Conservation (phyloP, 495 filamentous ascomycete genomes). For the Tuber microsphaerosporum region DNA sequence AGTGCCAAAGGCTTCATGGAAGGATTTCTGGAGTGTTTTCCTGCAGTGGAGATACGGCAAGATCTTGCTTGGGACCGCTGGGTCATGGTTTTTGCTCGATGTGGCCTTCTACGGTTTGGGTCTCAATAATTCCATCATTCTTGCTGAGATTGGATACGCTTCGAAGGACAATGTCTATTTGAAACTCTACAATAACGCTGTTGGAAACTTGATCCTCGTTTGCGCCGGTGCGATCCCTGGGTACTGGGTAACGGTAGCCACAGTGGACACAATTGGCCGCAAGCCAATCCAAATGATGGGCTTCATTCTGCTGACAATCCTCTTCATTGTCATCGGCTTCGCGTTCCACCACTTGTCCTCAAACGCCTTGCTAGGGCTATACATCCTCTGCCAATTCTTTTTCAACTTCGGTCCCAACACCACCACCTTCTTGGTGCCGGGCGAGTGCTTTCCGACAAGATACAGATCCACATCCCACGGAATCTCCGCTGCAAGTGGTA, state of each 20-base stretch:
- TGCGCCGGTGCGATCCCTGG: constrained; percentile 71
- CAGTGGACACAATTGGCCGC: constrained; percentile 66
- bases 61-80: constrained; percentile 67
- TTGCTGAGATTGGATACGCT: constrained; percentile 59
- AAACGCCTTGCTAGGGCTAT: constrained; percentile 59
- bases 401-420: constrained; percentile 86
- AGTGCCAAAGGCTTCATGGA: constrained; percentile 58
- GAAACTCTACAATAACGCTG: constrained; percentile 59
- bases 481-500: constrained; percentile 73
- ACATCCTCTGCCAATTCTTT: constrained; percentile 77
- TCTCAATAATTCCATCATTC: constrained; percentile 65
- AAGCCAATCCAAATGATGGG: constrained; percentile 73
- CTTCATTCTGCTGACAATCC: constrained; percentile 63
- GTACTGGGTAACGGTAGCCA: constrained; percentile 67
- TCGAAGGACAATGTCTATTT: constrained; percentile 58
- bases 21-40: constrained; percentile 60
- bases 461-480: constrained; percentile 80
- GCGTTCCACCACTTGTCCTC: constrained; percentile 55
- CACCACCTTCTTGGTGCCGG: constrained; percentile 84
- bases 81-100: constrained; percentile 66
- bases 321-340: constrained; percentile 72
- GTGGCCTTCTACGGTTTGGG: constrained; percentile 73
- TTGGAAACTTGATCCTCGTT: constrained; percentile 68
- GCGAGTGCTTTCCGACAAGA: constrained; percentile 82
- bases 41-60: constrained; percentile 64